Evolutionary conservation across 1,284 basidiomycete species (phyloP), one percentile per base, ranked within the genome.

Genomic region (Ceratobasidium sp.): DNA sequence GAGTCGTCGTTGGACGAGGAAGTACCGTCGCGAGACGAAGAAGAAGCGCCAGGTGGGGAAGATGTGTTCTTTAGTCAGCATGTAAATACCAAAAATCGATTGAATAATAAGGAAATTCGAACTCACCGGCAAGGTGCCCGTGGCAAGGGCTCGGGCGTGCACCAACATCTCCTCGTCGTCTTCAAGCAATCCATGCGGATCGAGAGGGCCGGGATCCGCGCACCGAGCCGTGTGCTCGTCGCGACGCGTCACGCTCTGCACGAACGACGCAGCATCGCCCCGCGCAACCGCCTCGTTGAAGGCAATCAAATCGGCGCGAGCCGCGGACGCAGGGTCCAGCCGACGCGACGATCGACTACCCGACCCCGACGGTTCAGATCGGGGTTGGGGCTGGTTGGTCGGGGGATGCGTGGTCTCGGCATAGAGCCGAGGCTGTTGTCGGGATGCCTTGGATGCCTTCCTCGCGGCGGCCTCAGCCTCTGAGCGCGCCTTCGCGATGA

Each of bases 111-210:
- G 23, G 15, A 5, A 46, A 23, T 12, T 33, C 4, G 33, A 2
- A 65, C 62, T 65, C 40, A 65, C 62, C 6, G 62, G 62, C 62
- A 40, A 65, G 20, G 46, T 65, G 23, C 12, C 12, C 20, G 46
- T 46, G 5, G 62, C 62, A 13, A 46, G 26, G 2, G 62, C 42
- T 40, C 46, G n/a, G 17, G 62, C 62, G 6, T n/a, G 62, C 6
- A 40, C 42, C 20, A 46, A n/a, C n/a, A n/a, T 15, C 9, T 48
- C 62, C n/a, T 65, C 62, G 7, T 48, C 62, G 20, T 65, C 62
- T 4, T 44, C 42, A 23, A 64, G 26, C 17, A 42, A 10, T 40
- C 4, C 62, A 7, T 23, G 5, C 42, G 44, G 62, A 9, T 10
- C 62, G 40, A 17, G 62, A 26, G 5, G 12, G n/a, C n/a, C 12